These are phyloP conservation scores for Neoboletus magnificus DNA, from an alignment of 768 basidiomycete genomes.

Conservation along the genomic window DNA sequence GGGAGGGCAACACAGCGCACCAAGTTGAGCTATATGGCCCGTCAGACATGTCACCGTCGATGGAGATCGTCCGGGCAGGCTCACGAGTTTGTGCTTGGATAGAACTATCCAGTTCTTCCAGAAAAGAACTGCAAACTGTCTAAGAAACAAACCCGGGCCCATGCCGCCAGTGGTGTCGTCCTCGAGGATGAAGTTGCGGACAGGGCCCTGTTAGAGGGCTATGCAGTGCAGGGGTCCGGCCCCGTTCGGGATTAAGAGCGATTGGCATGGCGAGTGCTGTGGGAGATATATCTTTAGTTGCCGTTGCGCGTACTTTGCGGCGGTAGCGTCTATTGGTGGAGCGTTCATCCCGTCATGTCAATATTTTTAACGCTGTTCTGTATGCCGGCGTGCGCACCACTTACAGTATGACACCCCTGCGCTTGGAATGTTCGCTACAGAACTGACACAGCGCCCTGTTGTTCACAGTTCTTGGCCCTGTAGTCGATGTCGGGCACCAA, in stretches of 20 bases:
- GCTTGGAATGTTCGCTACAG: neutral
- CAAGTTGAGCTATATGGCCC: conserved; percentile 46
- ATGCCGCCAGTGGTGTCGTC: conserved; percentile 10
- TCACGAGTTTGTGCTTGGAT: conserved; percentile 60
- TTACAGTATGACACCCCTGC: neutral
- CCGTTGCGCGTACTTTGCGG: neutral
- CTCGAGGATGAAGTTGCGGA: neutral
- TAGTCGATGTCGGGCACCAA: neutral
- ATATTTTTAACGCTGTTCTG: neutral
- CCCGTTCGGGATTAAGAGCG: neutral
- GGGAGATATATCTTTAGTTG: neutral
- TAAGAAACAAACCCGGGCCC: conserved; percentile 45
- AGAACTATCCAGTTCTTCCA: conserved; percentile 78
- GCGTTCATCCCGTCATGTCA: neutral
- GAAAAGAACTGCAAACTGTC: conserved; percentile 57
- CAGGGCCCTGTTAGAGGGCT: neutral
- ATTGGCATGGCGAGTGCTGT: neutral
- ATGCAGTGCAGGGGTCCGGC: neutral
- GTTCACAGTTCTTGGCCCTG: neutral
- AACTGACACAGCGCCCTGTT: neutral
- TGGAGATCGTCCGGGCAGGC: conserved; percentile 20
- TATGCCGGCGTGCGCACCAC: too few species aligned
- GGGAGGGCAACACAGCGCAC: conserved; percentile 62
- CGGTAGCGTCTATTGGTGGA: neutral
- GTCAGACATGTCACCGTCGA: neutral